Evolutionary conservation across 257 asterid species (phyloP), one percentile per base, ranked within the genome.

Genomic region (Ophiorrhiza pumila): DNA sequence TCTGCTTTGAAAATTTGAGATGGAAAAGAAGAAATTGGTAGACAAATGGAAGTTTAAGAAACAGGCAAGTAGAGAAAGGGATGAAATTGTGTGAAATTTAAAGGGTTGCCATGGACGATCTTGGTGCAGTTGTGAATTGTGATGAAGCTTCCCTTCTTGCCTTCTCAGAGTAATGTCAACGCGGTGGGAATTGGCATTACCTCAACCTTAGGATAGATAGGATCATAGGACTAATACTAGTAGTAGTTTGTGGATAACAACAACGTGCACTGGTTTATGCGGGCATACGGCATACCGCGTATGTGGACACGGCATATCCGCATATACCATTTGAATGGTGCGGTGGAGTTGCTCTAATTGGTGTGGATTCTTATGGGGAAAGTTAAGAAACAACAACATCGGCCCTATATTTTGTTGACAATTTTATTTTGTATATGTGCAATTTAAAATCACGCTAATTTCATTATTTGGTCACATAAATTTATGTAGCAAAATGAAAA

Each of bases 151-250:
- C 31, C 34, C 29, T 4, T n/a, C n/a, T n/a, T n/a, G n/a, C n/a
- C n/a, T n/a, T n/a, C n/a, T n/a, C n/a, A n/a, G n/a, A n/a, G n/a
- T 23, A 22, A 23, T 65, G 45, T 64, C 65, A 39, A 73, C 65
- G 57, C 71, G 57, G 41, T 22, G 46, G 32, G 52, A 5, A 2
- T 46, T 29, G 27, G 23, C 0, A 22, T 12, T 1, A 50, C 0
- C 25, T 50, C 2, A 18, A 15, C 61, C n/a, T 55, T 23, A 25
- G 56, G 22, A n/a, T n/a, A n/a, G n/a, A n/a, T n/a, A n/a, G n/a
- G n/a, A n/a, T n/a, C n/a, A n/a, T n/a, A n/a, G n/a, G n/a, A n/a
- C n/a, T n/a, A n/a, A n/a, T n/a, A n/a, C n/a, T n/a, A n/a, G 53
- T 4, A 50, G 56, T 17, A 6, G 56, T 50, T 46, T 50, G 56